phyloP scores from a whole-genome alignment of 148 eudicot species.

The Agrostemma githago region DNA sequence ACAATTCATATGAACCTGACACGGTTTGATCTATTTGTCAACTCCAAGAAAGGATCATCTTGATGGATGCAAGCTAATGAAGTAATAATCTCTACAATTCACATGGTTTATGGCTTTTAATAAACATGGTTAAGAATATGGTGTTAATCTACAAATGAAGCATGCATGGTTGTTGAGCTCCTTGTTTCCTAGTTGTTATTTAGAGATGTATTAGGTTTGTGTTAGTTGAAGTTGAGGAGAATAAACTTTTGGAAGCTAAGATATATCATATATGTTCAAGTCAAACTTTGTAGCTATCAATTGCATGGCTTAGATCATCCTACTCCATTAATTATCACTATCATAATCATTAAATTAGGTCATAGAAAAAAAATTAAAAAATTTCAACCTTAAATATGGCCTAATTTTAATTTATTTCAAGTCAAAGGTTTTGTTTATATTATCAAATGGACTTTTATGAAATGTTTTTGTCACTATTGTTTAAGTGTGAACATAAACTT shows the following conservation, averaged over 20 bases:
- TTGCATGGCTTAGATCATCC: conserved; percentile 26
- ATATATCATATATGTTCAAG: conserved; percentile 22
- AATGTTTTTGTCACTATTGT: background rate
- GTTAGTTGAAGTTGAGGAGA: conserved; percentile 46
- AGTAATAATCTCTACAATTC: conserved; percentile 28
- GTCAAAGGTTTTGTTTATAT: conserved; percentile 18
- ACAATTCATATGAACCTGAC: conserved; percentile 25
- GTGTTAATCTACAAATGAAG: conserved; percentile 29
- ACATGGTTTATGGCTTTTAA: conserved; percentile 31
- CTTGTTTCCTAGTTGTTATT: conserved; percentile 38
- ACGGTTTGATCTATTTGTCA: conserved; percentile 9
- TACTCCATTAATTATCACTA: conserved; percentile 4
- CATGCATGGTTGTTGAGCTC: conserved; percentile 29
- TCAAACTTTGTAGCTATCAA: conserved; percentile 17
- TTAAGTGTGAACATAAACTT: background rate
- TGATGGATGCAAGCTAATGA: conserved; percentile 11
- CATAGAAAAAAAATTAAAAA: background rate
- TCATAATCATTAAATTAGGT: background rate
- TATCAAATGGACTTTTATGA: background rate
- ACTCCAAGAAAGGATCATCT: conserved; percentile 11
- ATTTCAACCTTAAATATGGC: conserved; percentile 9
- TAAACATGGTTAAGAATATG: conserved; percentile 1
- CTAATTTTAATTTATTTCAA: conserved; percentile 16
- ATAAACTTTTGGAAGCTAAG: conserved; percentile 16
- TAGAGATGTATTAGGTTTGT: conserved; percentile 56